Conservation (phyloP, 306 rosid genomes). For the Fagus sylvatica region DNA sequence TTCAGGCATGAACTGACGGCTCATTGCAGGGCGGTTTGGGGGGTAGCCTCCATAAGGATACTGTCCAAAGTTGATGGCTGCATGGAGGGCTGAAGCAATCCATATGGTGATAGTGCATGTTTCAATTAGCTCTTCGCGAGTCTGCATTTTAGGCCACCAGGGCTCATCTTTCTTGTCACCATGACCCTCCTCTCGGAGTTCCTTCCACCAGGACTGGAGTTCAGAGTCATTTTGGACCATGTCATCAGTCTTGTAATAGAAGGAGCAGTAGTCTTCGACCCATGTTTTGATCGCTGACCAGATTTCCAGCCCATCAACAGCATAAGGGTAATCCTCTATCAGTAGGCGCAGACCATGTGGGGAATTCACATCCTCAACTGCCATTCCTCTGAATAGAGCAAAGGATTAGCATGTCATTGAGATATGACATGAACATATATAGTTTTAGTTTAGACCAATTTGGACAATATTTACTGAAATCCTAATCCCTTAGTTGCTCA, state of each 20-base stretch:
- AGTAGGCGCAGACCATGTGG: conserved; percentile 60
- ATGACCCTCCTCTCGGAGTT: conserved; percentile 63
- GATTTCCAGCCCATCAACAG: conserved; percentile 79
- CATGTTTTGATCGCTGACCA: conserved; percentile 66
- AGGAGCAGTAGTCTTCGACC: conserved; percentile 58
- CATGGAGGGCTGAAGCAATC: conserved; percentile 74
- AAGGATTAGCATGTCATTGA: conserved; percentile 9
- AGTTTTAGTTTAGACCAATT: neutral
- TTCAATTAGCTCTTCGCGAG: conserved; percentile 48
- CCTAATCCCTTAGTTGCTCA: neutral
- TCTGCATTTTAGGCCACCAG: conserved; percentile 83
- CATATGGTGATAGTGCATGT: conserved; percentile 63
- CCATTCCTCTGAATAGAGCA: conserved; percentile 58
- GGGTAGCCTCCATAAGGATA: conserved; percentile 71
- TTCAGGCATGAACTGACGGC: conserved; percentile 57
- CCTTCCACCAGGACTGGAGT: conserved; percentile 83
- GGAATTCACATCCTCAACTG: conserved; percentile 50
- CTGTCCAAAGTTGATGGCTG: conserved; percentile 80
- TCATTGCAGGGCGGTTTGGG: conserved; percentile 60
- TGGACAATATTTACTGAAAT: too few relatives aligned
- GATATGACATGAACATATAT: neutral
- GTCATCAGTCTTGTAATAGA: conserved; percentile 51
- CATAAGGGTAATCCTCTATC: conserved; percentile 78
- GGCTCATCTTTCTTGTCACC: conserved; percentile 62
- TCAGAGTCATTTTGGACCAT: conserved; percentile 42